A percentile compares a stretch with the other conserved stretches of the same genome.
Evolutionary conservation across 2,329 filamentous ascomycete species (phyloP).

Genomic region (Mollisiaceae sp.): DNA sequence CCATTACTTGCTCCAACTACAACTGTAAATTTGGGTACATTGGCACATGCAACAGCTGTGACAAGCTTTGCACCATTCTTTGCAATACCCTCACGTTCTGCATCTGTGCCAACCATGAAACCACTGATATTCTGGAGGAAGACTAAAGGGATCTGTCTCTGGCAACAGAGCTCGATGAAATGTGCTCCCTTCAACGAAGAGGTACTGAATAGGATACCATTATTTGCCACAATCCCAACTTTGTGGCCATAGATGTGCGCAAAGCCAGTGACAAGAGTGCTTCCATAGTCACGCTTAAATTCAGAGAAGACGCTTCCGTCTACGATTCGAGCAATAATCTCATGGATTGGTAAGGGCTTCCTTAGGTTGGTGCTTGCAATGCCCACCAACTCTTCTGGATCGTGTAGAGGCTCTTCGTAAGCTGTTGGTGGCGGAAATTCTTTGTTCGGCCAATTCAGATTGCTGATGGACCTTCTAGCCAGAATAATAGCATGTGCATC

Average conservation of each 20-base stretch:
- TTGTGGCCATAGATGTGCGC: slow-evolving; percentile 87
- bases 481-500: slow-evolving; percentile 91
- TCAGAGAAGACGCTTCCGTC: slow-evolving; percentile 90
- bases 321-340: slow-evolving; percentile 91
- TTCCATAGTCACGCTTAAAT: slow-evolving; percentile 92
- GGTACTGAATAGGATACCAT: slow-evolving; percentile 91
- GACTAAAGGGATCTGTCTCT: slow-evolving; percentile 86
- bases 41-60: slow-evolving; percentile 89
- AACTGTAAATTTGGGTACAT: slow-evolving; percentile 96
- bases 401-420: slow-evolving; percentile 81
- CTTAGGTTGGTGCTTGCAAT: slow-evolving; percentile 91
- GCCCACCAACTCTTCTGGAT: slow-evolving; percentile 79
- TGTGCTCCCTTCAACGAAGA: slow-evolving; percentile 93
- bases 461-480: slow-evolving; percentile 80
- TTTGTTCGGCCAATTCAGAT: slow-evolving; percentile 82
- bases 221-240: slow-evolving; percentile 94
- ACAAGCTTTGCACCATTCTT: slow-evolving; percentile 98
- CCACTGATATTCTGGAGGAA: slow-evolving; percentile 97
- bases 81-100: slow-evolving; percentile 92
- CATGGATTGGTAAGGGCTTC: slow-evolving; percentile 82
- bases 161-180: slow-evolving; percentile 93
- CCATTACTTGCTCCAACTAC: slow-evolving; percentile 93
- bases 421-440: slow-evolving; percentile 46
- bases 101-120: slow-evolving; percentile 96
- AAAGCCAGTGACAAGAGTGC: slow-evolving; percentile 90